Evolutionary conservation across 768 basidiomycete species (phyloP), one percentile per base, ranked within the genome.

Genomic region (Rhodotorula diobovata): DNA sequence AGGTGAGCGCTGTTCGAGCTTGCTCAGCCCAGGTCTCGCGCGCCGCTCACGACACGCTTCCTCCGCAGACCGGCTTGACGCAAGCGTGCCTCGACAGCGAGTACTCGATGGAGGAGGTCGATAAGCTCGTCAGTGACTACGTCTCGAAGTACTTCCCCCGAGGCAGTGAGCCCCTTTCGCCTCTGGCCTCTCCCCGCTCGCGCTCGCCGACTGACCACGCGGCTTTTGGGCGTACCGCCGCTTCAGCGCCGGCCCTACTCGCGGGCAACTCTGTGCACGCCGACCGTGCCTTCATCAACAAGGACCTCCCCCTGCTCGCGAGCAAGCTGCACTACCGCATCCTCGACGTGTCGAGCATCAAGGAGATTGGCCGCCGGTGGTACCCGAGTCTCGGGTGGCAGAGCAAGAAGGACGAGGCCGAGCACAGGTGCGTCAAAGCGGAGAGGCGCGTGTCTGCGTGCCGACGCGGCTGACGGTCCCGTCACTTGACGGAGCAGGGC

Each of bases 251-350:
- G 9, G 68, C 56, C 11, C 70, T 69, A 6, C 56, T 71, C 9
- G 67, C 70, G 15, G 67, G 72, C 18, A 68, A 71, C 71, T 53
- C 66, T 9, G 73, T 72, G 3, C 71, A 72, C n/a, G 73, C 70
- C 41, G 77, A 79, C 63, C 63, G 60, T 2, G 73, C 62, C 4
- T 76, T 76, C 66, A 68, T 67, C 58, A 61, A 72, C 53, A 73
- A 71, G 45, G 79, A 79, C 41, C 79, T 82, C 77, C 79, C 79
- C 1, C 75, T 76, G 16, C 69, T 82, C 45, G 79, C 79, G 39
- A 73, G 77, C 21, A 77, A 79, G 59, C 75, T 81, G 14, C 81
- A 81, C 30, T 81, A 82, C 67, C 71, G 81, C 10, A 82, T 82
- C 60, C 73, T 82, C 56, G 81, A 81, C 78, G 71, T 69, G 37